These are phyloP conservation scores for Lichtheimia hyalospora DNA, from an alignment of 371 early-diverging fungal genomes.

Conservation along the genomic window DNA sequence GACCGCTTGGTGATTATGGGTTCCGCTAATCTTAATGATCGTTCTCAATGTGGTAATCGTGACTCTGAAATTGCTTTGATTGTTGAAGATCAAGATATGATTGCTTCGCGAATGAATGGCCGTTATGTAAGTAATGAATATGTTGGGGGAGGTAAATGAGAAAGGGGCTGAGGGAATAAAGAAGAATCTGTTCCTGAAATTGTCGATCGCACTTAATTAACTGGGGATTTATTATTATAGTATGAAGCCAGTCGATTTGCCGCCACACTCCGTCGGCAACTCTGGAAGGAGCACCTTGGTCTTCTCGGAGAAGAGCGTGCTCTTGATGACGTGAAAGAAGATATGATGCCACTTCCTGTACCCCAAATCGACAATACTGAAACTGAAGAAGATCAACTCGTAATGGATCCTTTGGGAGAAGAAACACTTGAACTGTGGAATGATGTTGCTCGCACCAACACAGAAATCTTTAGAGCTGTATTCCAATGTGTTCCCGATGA, in stretches of 20 bases:
- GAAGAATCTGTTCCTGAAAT: background rate
- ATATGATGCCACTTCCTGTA: slow-evolving; percentile 53
- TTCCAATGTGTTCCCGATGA: slow-evolving; percentile 82
- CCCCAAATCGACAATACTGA: slow-evolving; percentile 35
- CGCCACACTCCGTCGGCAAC: slow-evolving; percentile 68
- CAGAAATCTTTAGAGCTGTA: slow-evolving; percentile 62
- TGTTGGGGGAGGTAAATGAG: too few species aligned
- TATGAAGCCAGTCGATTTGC: slow-evolving; percentile 69
- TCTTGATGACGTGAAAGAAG: slow-evolving; percentile 41
- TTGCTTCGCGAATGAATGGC: slow-evolving; percentile 74
- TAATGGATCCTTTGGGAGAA: slow-evolving; percentile 64
- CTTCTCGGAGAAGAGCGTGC: slow-evolving; percentile 50
- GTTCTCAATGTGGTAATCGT: slow-evolving; percentile 85
- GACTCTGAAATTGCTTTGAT: slow-evolving; percentile 90
- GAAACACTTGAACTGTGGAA: slow-evolving; percentile 56
- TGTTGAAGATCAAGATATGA: slow-evolving; percentile 73
- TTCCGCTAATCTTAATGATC: slow-evolving; percentile 91
- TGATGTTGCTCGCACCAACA: slow-evolving; percentile 59
- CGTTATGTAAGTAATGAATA: slow-evolving; percentile 43
- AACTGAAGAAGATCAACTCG: slow-evolving; percentile 36
- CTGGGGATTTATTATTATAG: slow-evolving; percentile 16
- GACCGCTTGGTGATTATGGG: slow-evolving; percentile 84
- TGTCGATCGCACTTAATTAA: background rate
- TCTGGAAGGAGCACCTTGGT: slow-evolving; percentile 89
- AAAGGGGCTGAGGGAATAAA: too few species aligned